phyloP scores from a whole-genome alignment of 306 rosid species.

The Mimosa bimucronata region DNA sequence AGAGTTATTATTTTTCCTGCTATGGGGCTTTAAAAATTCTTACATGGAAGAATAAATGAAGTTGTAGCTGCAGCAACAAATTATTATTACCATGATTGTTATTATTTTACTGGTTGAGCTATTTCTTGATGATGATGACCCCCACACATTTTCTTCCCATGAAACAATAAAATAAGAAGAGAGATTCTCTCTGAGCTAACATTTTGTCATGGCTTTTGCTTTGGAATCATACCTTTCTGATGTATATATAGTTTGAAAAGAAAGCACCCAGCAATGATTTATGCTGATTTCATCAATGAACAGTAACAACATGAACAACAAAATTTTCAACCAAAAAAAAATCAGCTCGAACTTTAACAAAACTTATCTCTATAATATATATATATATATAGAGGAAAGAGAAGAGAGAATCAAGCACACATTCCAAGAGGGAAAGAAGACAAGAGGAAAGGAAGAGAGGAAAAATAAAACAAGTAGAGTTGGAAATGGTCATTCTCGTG shows the following conservation, averaged over 20 bases:
- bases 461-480: conserved; percentile 67
- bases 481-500: conserved; percentile 75
- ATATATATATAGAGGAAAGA: neutral
- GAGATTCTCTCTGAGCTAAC: conserved; percentile 32
- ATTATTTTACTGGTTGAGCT: neutral
- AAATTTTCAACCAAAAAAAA: too few relatives aligned
- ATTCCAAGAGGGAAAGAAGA: conserved; percentile 67
- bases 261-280: conserved; percentile 29
- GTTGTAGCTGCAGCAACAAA: conserved; percentile 3
- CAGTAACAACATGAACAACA: conserved; percentile 35
- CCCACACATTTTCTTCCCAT: conserved; percentile 34
- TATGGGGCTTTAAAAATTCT: conserved; percentile 37
- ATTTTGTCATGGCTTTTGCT: conserved; percentile 23
- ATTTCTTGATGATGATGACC: neutral
- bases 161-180: conserved; percentile 41
- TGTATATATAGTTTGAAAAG: conserved; percentile 9
- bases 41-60: conserved; percentile 48
- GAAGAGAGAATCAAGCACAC: conserved; percentile 56
- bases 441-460: conserved; percentile 60
- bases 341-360: conserved; percentile 24
- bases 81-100: neutral
- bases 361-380: neutral
- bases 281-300: conserved; percentile 47
- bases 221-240: conserved; percentile 46
- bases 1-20: conserved; percentile 38